Evolutionary conservation across 2,329 filamentous ascomycete genomes (phyloP), one percentile per base, ranked within the genome.

Genomic region (Aurifilum marmelostoma): DNA sequence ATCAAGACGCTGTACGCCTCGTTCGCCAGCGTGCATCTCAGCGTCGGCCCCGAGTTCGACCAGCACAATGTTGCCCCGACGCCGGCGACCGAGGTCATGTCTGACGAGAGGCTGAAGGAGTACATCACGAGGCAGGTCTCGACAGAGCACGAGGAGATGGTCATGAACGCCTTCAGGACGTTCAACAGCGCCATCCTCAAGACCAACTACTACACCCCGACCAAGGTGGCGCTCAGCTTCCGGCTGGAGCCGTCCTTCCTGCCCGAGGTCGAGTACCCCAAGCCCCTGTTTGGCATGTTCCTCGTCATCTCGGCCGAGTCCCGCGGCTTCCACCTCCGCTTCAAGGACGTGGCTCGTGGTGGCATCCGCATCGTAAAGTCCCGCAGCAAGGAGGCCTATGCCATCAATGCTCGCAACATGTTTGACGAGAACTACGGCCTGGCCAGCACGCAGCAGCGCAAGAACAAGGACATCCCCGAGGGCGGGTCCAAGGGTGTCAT

Each of bases 401-500:
- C 91, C 71, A 98, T 98, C 85, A 99, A 99, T 78, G 94, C 94
- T 50, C 91, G 96, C 70, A 97, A 94, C 69, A 87, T 99, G 72
- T 99, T 99, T 76, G 96, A 99, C 75, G 96, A 99, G 83, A 99
- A 99, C 82, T 99, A 99, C 82, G 97, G 96, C 72, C 88, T 99
- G 71, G 95, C 96, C 73, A 98, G 97, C 81, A 99, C 96, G 0
- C 96, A 99, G 82, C 96, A 99, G 83, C 93, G 96, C 77, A 99
- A 99, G 88, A 99, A 99, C 87, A 99, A 99, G 85, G 96, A 99
- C 76, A 99, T 99, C 65, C 96, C 96, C 2, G 96, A 99, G 83
- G 96, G 96, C 73, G 96, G 96, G 67, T 97, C 95, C 76, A 99
- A 99, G 84, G 96, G 96, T 83, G 96, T 99, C 69, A 95, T 99